Evolutionary conservation across 164 flowering plant species (phyloP), one percentile per base, ranked within the genome.

Genomic region (Sedum album): DNA sequence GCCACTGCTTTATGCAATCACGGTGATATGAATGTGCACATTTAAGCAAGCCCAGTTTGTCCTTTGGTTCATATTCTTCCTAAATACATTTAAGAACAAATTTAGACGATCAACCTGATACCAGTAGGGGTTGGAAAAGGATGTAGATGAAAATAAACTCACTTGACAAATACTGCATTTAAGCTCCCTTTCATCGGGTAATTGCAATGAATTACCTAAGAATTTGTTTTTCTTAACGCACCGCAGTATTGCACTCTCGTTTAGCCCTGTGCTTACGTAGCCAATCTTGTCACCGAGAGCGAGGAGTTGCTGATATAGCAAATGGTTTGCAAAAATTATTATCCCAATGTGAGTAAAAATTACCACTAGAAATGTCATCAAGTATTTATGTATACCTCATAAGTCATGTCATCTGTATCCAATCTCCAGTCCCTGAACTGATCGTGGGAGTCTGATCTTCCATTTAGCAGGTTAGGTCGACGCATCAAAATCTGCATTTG

Each of bases 321-420:
- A 38, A 64, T n/a, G 42, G n/a, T n/a, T n/a, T n/a, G n/a, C n/a
- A n/a, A 64, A 64, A 7, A 64, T 7, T 33, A 1, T n/a, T n/a
- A n/a, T n/a, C n/a, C n/a, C n/a, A n/a, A n/a, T n/a, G n/a, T 18
- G 66, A 64, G 23, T n/a, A 13, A 64, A 14, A 31, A 23, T 17
- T 0, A 36, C 1, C 20, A 49, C n/a, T 6, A 25, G 18, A 18
- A 17, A 31, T 23, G 31, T 30, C 31, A 61, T 23, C 46, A 44
- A 11, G 15, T 49, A 17, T n/a, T 18, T 10, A 44, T 35, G 33
- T 9, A 10, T 20, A 83, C 91, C 86, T 86, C 91, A 39, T 86
- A 86, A 5, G 88, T 64, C 98, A 94, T 91, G 73, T 79, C 78
- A 73, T 94, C 98, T 20, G 48, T 44, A 44, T 44, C 48, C 48